phyloP scores from a whole-genome alignment of 176 grass and related monocot species.

The Cenchrus americanus region DNA sequence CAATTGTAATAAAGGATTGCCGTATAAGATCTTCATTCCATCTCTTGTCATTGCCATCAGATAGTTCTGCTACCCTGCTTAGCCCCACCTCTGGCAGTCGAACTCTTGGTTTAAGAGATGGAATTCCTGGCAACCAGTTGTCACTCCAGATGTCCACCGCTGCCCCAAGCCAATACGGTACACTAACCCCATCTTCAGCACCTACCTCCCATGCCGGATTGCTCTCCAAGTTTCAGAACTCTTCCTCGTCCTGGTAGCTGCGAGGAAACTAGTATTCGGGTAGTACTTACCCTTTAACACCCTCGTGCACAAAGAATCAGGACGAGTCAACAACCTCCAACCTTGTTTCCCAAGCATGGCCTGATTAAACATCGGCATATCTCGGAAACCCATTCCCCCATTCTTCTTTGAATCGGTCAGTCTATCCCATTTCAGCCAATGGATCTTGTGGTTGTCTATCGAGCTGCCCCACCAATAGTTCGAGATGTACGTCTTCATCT shows the following conservation, averaged over 20 bases:
- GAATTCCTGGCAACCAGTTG: background rate
- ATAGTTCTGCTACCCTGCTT: background rate
- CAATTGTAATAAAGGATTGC: background rate
- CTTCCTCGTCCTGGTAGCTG: background rate
- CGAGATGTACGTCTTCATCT: background rate
- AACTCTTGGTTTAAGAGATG: background rate
- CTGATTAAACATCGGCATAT: background rate
- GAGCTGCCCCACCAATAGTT: background rate
- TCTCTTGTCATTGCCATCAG: rapidly evolving
- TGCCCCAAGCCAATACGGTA: background rate
- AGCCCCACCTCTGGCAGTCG: background rate
- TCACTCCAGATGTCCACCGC: background rate
- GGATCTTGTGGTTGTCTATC: background rate
- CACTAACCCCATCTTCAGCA: rapidly evolving
- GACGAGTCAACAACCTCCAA: background rate
- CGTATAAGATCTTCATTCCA: background rate
- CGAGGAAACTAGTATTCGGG: background rate
- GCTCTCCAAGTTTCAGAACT: background rate
- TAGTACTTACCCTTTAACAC: background rate
- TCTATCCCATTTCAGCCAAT: background rate
- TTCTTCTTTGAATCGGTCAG: no score
- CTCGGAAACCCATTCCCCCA: background rate
- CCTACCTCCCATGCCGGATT: rapidly evolving
- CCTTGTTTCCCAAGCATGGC: background rate
- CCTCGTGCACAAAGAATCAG: background rate